Evolutionary conservation across 805 yeast species (phyloP), one percentile per base, ranked within the genome.

Genomic region (Starmerella vaccinii): DNA sequence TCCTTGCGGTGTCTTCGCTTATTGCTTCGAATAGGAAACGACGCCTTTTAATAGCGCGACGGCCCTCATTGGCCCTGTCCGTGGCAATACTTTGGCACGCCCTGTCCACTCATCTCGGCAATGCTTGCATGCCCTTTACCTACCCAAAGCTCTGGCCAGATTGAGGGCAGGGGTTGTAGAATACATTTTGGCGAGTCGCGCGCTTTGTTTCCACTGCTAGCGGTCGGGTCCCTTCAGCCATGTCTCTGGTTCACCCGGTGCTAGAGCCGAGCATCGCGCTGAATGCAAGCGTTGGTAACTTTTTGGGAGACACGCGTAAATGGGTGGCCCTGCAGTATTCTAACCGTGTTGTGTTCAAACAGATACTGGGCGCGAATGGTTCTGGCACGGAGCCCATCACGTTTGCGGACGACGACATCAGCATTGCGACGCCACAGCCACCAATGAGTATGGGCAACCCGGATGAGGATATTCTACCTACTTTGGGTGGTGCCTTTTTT

Each of bases 241-340:
- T 55, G 58, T 47, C 57, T n/a, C 47, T 53, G 21, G 55, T 51
- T 12, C 55, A 54, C 27, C 55, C 52, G 12, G 38, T 57, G 13
- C 43, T 51, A 1, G 51, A 49, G 35, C 57, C 57, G 19, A 55
- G 54, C n/a, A 49, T 49, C 6, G 57, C 54, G 22, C 40, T 55
- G 22, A 47, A 53, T 2, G 58, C 58, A 2, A 47, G 53, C 23
- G 29, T 21, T 13, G 58, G 58, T 24, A 16, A 47, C 26, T 55
- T 55, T 19, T 34, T 55, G n/a, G 54, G 54, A 5, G 27, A 41
- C n/a, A n/a, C 50, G 3, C 50, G 49, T 23, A 32, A 33, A n/a
- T 52, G 40, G 26, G 33, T 49, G 7, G 58, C 58, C 6, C 34
- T 53, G 37, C 51, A 53, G 19, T 55, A 50, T 42, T 55, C 57